phyloP scores from a whole-genome alignment of 768 basidiomycete species.

The Collybia sp. region DNA sequence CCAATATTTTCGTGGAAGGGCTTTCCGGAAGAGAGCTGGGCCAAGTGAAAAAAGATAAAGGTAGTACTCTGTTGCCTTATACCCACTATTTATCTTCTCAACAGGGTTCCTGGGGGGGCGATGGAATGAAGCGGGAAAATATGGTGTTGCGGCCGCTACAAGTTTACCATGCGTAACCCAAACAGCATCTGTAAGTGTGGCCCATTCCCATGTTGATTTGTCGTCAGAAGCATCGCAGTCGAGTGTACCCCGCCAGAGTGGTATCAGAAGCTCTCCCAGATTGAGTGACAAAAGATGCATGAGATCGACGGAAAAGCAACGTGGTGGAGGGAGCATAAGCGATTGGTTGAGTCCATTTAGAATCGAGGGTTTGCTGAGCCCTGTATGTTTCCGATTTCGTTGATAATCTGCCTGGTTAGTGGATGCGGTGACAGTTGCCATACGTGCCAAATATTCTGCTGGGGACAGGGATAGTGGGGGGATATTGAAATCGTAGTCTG shows the following conservation, averaged over 20 bases:
- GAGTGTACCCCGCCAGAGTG: neutral
- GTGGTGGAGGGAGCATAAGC: neutral
- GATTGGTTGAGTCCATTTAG: neutral
- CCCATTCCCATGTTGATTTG: conserved; percentile 2
- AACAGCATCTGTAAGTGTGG: neutral
- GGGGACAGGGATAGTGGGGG: neutral
- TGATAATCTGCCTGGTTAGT: neutral
- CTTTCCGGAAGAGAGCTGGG: conserved; percentile 6
- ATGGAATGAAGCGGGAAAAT: conserved; percentile 3
- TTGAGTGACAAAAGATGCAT: neutral
- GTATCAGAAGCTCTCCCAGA: neutral
- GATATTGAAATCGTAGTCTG: neutral
- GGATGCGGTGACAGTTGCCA: neutral
- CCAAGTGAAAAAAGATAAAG: conserved; percentile 9
- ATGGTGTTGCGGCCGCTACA: neutral
- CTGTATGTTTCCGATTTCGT: neutral
- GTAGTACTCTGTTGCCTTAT: conserved; percentile 9
- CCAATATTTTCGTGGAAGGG: conserved; percentile 7
- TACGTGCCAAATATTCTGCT: neutral
- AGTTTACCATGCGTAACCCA: neutral
- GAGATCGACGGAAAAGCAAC: neutral
- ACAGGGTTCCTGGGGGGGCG: neutral
- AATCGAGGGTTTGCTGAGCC: neutral
- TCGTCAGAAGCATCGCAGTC: neutral
- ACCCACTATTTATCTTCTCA: neutral